Evolutionary conservation across 176 grass and related monocot genomes (phyloP), one percentile per base, ranked within the genome.

Genomic region (Dendrocalamus sinicus): DNA sequence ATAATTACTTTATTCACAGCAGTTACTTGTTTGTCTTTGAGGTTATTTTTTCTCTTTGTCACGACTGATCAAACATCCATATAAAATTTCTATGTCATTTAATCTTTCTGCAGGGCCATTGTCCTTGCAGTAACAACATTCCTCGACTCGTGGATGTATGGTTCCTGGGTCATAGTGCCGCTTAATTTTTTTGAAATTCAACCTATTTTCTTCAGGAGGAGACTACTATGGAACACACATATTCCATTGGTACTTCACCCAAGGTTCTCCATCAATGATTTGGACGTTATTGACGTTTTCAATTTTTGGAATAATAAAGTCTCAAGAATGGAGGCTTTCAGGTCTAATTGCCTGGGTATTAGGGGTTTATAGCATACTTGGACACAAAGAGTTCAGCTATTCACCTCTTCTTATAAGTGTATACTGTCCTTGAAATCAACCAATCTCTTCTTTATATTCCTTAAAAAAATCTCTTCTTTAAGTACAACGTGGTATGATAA

Each of bases 341-440:
- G 91, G 93, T 85, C 73, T 95, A 83, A 91, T 92, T 54, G 83
- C 77, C 46, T 98, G 93, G 95, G 91, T 98, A 59, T 93, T 98
- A 84, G 89, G 85, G 15, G 86, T 98, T 88, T 98, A 95, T 81
- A 98, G 95, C 89, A 72, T 95, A 48, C 93, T 95, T 82, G 93
- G 95, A 74, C 95, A 98, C 69, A 98, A 98, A 93, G 93, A 98
- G 82, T 98, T 98, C 81, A 93, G 95, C 91, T 98, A 91, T 62
- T 81, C 51, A 22, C 60, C 81, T 55, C 22, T 80, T 84, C 19
- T 81, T 75, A 20, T 23, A 86, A 85, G 53, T 75, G 17, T 88
- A 32, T 57, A 39, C 5, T 74, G 14, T 41, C 73, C 70, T 80
- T 83, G 35, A 14, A 70, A 40, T 69, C 4, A 85, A 65, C 7